Percentiles rank a stretch among this genome's conserved stretches.
These are phyloP conservation scores for Plasmodium cynomolgi DNA, from an alignment of 169 alveolate species.

Conservation along the genomic window DNA sequence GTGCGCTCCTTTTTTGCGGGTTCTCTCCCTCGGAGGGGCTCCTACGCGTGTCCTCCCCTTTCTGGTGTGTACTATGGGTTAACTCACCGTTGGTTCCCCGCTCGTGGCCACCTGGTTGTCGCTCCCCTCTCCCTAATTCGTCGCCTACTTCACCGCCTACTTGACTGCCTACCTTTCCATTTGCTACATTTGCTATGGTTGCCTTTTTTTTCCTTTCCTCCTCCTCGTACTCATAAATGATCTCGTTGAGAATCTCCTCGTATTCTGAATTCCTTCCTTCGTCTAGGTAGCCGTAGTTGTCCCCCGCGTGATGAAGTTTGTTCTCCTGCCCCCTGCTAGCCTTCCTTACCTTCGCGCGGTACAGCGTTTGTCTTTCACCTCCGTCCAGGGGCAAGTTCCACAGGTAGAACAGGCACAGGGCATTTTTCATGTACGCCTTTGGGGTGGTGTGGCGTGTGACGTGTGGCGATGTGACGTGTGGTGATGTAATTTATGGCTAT, in stretches of 20 bases:
- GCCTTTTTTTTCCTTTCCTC: constrained; percentile 17
- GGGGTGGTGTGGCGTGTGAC: background rate
- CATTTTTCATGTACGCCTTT: constrained; percentile 25
- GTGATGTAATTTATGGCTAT: background rate
- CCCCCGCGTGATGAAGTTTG: background rate
- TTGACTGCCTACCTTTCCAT: background rate
- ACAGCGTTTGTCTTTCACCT: constrained; percentile 16
- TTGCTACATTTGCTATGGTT: background rate
- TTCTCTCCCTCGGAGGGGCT: background rate
- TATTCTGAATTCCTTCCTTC: constrained; percentile 42
- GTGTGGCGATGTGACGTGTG: background rate
- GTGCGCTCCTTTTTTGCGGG: background rate
- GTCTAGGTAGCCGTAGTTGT: constrained; percentile 31
- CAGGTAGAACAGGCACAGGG: constrained; percentile 35
- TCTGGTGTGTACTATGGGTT: background rate
- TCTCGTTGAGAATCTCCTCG: constrained; percentile 48
- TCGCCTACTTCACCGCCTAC: background rate
- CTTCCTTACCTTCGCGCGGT: constrained; percentile 24
- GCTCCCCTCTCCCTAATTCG: background rate
- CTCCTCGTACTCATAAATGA: constrained; percentile 53
- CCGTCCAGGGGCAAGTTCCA: constrained; percentile 16
- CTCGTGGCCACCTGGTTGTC: background rate
- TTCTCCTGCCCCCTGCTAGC: background rate
- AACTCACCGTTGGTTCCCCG: background rate
- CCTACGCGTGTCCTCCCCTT: background rate